Percentiles rank a stretch among this genome's conserved stretches.
Evolutionary conservation across 1,139 yeast genomes (phyloP).

Genomic region (Suhomyces anneliseae): DNA sequence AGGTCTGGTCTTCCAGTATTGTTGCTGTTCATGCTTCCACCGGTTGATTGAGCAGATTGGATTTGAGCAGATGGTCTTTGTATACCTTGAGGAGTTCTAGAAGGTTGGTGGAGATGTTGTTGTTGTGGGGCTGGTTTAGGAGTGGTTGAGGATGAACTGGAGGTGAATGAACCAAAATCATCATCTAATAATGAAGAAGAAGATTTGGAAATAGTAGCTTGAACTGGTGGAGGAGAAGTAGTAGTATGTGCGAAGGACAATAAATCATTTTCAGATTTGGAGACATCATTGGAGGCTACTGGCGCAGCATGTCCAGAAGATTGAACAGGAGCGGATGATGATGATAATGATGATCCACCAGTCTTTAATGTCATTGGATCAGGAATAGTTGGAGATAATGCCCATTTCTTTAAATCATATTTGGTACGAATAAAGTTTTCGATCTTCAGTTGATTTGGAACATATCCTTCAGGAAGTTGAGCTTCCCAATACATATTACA

Average conservation of each 20-base stretch:
- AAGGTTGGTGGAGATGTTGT: conserved; percentile 4
- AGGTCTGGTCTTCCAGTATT: conserved; percentile 55
- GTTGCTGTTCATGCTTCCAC: conserved; percentile 27
- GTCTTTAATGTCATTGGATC: conserved; percentile 50
- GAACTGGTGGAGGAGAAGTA: neutral
- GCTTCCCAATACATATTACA: conserved; percentile 85
- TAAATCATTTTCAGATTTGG: conserved; percentile 4
- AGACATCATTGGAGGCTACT: neutral
- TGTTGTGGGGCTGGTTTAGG: conserved; percentile 9
- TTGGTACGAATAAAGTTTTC: conserved; percentile 89
- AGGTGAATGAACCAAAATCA: conserved; percentile 44
- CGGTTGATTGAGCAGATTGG: conserved; percentile 37
- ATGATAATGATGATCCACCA: neutral
- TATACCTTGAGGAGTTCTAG: neutral
- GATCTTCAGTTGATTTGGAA: conserved; percentile 83
- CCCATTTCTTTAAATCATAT: conserved; percentile 91
- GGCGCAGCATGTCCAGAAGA: neutral
- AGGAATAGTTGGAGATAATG: conserved; percentile 49
- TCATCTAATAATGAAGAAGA: conserved; percentile 26
- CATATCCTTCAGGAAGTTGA: conserved; percentile 65
- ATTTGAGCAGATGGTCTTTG: conserved; percentile 3
- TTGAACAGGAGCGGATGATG: conserved; percentile 3
- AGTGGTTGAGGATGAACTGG: conserved; percentile 21
- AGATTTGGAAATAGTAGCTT: conserved; percentile 1
- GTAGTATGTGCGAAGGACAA: conserved; percentile 1